These are phyloP conservation scores for Phaeotremella fagi DNA, from an alignment of 768 basidiomycete species.

Conservation along the genomic window DNA sequence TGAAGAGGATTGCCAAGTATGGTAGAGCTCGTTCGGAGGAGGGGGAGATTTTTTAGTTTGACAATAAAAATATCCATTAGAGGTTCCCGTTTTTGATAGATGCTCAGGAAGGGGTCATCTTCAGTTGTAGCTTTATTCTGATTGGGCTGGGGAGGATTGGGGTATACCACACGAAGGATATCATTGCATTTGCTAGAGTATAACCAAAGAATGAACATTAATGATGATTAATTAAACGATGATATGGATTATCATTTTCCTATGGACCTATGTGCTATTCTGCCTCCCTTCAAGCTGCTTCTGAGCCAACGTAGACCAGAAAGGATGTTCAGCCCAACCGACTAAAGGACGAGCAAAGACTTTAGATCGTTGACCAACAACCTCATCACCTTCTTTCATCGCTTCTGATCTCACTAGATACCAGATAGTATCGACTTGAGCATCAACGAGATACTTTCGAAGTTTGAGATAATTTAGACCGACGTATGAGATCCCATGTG, in stretches of 20 bases:
- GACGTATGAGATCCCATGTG: conserved; percentile 82
- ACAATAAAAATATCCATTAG: too few relatives aligned
- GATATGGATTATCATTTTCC: too few relatives aligned
- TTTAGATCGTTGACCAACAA: conserved; percentile 17
- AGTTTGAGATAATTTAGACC: conserved; percentile 75
- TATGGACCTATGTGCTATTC: too few relatives aligned
- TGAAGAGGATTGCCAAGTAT: conserved; percentile 15
- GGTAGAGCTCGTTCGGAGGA: conserved; percentile 30
- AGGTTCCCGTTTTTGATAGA: too few relatives aligned
- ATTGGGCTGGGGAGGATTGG: too few relatives aligned
- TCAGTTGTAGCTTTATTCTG: too few relatives aligned
- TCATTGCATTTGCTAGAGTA: too few relatives aligned
- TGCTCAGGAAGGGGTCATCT: too few relatives aligned
- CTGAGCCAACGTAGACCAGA: conserved; percentile 35
- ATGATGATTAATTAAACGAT: too few relatives aligned
- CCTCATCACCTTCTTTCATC: conserved; percentile 2
- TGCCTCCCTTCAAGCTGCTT: too few relatives aligned
- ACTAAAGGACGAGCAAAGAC: conserved; percentile 21
- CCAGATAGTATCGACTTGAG: conserved; percentile 57
- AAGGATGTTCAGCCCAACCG: conserved; percentile 33
- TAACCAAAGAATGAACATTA: too few relatives aligned
- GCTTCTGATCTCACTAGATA: conserved; percentile 32
- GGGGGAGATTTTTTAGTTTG: conserved; percentile 24
- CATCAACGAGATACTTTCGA: conserved; percentile 59
- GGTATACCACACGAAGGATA: too few relatives aligned